Evolutionary conservation across 2,329 filamentous ascomycete genomes (phyloP).

Genomic region (Hypomyces rosellus): DNA sequence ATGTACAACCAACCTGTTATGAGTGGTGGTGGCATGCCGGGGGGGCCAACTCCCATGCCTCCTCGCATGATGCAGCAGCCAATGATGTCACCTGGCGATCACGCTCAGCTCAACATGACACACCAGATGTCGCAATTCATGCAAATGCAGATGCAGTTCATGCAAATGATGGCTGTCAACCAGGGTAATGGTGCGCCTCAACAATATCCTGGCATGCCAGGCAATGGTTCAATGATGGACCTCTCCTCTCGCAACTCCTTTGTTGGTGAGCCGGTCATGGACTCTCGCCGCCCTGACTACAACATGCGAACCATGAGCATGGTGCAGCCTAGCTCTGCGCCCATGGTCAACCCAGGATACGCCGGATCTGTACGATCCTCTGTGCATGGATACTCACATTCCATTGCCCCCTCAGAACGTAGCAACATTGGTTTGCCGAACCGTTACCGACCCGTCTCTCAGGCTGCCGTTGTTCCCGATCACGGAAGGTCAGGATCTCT

Average conservation of each 20-base stretch:
- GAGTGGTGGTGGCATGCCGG: slow-evolving; percentile 22
- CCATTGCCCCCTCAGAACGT: slow-evolving; percentile 90
- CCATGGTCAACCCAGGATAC: slow-evolving; percentile 44
- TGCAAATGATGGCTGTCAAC: slow-evolving; percentile 67
- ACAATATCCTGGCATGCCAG: slow-evolving; percentile 23
- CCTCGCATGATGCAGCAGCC: slow-evolving; percentile 23
- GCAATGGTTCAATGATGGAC: slow-evolving; percentile 38
- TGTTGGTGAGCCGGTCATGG: slow-evolving; percentile 40
- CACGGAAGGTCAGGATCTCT: slow-evolving; percentile 29
- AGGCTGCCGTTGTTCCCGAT: slow-evolving; percentile 36
- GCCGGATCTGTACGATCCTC: slow-evolving; percentile 23
- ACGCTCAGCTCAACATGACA: slow-evolving; percentile 72
- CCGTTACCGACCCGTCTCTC: slow-evolving; percentile 84
- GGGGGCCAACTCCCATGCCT: slow-evolving; percentile 23
- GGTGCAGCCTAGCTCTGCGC: slow-evolving; percentile 61
- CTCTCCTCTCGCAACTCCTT: slow-evolving; percentile 40
- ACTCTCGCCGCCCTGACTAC: slow-evolving; percentile 37
- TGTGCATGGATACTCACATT: slow-evolving; percentile 67
- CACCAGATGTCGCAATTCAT: slow-evolving; percentile 83
- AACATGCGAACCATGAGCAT: slow-evolving; percentile 73
- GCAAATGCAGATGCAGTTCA: slow-evolving; percentile 93
- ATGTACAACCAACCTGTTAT: slow-evolving; percentile 29
- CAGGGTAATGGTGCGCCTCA: slow-evolving; percentile 19
- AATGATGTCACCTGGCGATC: slow-evolving; percentile 55
- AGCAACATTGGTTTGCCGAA: slow-evolving; percentile 89